A percentile compares a stretch with the other conserved stretches of the same genome.
phyloP scores from a whole-genome alignment of 2,329 filamentous ascomycete genomes.

The Trichoderma sp. region DNA sequence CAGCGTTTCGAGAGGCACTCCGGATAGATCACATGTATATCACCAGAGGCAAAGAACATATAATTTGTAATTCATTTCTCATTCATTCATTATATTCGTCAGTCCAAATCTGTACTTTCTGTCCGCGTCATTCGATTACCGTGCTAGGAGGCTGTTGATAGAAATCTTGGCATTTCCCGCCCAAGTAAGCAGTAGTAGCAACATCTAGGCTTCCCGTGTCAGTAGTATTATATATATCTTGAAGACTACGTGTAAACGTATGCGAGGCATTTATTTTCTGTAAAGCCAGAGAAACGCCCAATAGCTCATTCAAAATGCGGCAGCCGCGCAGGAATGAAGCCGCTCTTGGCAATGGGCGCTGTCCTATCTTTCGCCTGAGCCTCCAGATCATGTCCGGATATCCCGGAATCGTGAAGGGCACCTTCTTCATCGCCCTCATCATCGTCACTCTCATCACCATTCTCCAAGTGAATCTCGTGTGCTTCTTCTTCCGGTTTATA shows the following conservation, averaged over 20 bases:
- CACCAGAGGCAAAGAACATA: background rate
- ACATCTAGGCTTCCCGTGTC: constrained; percentile 17
- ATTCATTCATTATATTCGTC: constrained; percentile 6
- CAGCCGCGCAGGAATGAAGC: constrained; percentile 62
- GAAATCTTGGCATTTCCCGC: background rate
- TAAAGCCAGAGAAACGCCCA: background rate
- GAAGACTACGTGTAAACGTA: background rate
- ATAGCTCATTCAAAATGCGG: constrained; percentile 54
- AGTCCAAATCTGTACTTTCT: background rate
- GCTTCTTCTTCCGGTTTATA: background rate
- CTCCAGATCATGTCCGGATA: constrained; percentile 27
- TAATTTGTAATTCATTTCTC: constrained; percentile 7
- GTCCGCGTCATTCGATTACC: background rate
- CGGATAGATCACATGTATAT: background rate
- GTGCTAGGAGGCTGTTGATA: background rate
- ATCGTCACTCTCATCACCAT: constrained; percentile 3
- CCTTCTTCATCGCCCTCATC: background rate
- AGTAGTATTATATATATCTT: constrained; percentile 21
- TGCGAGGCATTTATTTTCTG: background rate
- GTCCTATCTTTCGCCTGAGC: constrained; percentile 37
- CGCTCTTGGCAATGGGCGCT: constrained; percentile 24
- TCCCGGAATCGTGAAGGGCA: constrained; percentile 5
- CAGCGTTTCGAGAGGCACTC: background rate
- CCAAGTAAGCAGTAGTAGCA: background rate
- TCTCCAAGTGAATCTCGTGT: constrained; percentile 19